Conservation (phyloP, 2,329 filamentous ascomycete genomes). For the Colletotrichum sp. region DNA sequence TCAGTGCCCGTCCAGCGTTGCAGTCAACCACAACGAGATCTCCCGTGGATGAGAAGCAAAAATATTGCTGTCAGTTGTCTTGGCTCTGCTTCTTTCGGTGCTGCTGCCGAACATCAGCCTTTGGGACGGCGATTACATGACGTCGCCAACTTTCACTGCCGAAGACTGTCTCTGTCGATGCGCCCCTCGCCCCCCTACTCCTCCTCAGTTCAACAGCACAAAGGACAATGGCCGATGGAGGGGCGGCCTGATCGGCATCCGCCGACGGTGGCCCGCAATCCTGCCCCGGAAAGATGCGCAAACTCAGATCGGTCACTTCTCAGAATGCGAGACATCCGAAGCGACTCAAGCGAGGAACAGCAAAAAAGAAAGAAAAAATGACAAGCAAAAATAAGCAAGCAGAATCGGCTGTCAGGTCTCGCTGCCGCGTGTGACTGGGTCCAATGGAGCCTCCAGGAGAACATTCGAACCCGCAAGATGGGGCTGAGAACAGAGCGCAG, state of each 20-base stretch:
- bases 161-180: not conserved
- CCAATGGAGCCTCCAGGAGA: not conserved
- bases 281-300: not conserved
- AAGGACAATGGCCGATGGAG: not conserved
- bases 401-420: not conserved
- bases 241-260: not conserved
- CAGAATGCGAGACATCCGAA: not conserved
- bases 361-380: not conserved
- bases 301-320: conserved; percentile 3
- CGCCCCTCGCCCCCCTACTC: not conserved
- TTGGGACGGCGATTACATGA: not conserved
- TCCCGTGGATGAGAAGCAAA: not conserved
- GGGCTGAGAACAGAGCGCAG: not conserved
- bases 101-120: not conserved
- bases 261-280: not conserved
- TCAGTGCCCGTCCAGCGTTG: not conserved
- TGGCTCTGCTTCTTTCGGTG: not conserved
- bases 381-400: not conserved
- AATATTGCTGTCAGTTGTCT: not conserved
- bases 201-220: not conserved
- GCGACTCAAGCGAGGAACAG: not conserved
- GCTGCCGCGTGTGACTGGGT: not conserved
- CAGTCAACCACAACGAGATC: not conserved
- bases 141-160: not conserved
- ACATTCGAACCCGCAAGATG: not conserved